These are phyloP conservation scores for Tricholoma bakamatsutake DNA, from an alignment of 768 basidiomycete genomes.

Conservation along the genomic window DNA sequence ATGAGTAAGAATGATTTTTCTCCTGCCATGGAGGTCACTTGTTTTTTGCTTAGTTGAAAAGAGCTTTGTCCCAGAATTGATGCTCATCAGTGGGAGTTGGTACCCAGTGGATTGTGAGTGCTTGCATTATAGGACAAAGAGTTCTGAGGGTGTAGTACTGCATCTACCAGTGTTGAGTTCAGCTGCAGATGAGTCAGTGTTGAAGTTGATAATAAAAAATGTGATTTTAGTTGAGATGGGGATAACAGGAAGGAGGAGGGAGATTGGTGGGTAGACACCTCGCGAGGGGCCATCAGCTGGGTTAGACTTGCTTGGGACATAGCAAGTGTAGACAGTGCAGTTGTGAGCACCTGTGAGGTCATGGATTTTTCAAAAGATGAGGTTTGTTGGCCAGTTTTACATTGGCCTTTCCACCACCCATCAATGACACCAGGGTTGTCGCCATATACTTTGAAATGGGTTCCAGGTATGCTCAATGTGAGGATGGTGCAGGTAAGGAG, in stretches of 20 bases:
- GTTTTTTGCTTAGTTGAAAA: neutral
- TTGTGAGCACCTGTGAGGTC: too few relatives aligned
- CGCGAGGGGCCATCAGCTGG: too few relatives aligned
- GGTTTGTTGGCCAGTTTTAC: too few relatives aligned
- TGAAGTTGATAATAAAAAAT: neutral
- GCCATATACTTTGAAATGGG: neutral
- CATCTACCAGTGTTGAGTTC: neutral
- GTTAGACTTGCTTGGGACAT: too few relatives aligned
- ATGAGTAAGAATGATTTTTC: too few relatives aligned
- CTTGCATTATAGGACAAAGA: neutral
- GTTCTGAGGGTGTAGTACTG: neutral
- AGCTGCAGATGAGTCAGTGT: neutral
- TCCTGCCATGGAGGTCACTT: neutral
- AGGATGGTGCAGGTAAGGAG: conserved; percentile 19
- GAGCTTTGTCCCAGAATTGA: neutral
- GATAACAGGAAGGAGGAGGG: neutral
- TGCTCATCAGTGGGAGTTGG: neutral
- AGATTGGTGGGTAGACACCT: neutral
- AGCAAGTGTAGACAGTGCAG: too few relatives aligned
- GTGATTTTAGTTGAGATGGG: neutral
- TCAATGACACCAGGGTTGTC: too few relatives aligned
- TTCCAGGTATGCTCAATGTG: neutral
- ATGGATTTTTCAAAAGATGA: too few relatives aligned
- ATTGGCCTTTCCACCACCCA: too few relatives aligned
- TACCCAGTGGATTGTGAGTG: neutral